Conservation (phyloP, 1,284 basidiomycete genomes). For the Naganishia liquefaciens region DNA sequence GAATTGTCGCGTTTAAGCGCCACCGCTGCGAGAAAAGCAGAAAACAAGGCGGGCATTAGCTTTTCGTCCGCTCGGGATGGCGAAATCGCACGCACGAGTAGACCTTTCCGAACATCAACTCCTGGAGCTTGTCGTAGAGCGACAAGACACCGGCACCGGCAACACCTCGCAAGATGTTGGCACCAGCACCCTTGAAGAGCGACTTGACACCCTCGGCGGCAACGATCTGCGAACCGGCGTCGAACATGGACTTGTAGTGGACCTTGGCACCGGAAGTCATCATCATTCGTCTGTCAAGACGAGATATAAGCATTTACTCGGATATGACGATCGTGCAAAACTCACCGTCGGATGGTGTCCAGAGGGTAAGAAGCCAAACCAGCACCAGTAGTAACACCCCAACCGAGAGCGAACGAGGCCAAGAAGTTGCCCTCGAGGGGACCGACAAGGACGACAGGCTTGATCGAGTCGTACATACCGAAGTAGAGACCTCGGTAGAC, state of each 20-base stretch:
- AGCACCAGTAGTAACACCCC: constrained; percentile 62
- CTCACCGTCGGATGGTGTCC: constrained; percentile 64
- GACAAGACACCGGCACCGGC: constrained; percentile 72
- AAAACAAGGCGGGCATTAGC: not conserved
- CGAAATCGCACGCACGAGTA: constrained; percentile 56
- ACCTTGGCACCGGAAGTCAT: constrained; percentile 67
- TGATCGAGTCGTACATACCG: constrained; percentile 60
- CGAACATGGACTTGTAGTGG: constrained; percentile 61
- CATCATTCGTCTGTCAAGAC: constrained; percentile 59
- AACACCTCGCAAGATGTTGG: constrained; percentile 62
- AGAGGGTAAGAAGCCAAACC: constrained; percentile 66
- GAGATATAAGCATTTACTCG: not conserved
- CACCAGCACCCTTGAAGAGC: constrained; percentile 62
- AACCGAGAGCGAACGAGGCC: constrained; percentile 65
- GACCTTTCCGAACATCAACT: constrained; percentile 89
- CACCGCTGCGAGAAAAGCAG: not conserved
- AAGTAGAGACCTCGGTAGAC: constrained; percentile 65
- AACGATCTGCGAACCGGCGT: constrained; percentile 66
- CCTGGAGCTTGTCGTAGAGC: constrained; percentile 66
- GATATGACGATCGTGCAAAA: constrained; percentile 2
- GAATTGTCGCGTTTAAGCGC: constrained; percentile 9
- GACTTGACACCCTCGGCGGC: constrained; percentile 62
- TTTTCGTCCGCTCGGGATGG: no score
- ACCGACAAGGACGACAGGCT: constrained; percentile 61
- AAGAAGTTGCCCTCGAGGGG: constrained; percentile 64